phyloP scores from a whole-genome alignment of 73 alveolate genomes.

The Diophrys sp. region DNA sequence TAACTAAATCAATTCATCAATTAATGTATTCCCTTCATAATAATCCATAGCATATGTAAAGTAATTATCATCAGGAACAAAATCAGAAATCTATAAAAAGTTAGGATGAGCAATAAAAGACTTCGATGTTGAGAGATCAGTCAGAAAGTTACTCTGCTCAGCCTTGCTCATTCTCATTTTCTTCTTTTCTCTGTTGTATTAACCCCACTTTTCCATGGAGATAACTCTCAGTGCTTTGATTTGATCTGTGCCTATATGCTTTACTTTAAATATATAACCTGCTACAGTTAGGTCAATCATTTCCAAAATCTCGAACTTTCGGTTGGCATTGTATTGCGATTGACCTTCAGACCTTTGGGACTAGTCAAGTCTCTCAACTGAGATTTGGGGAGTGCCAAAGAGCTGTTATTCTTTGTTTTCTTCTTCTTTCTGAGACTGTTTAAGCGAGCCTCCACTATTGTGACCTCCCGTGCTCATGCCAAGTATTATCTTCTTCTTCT shows the following conservation, averaged over 20 bases:
- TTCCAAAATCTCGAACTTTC: background rate
- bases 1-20: background rate
- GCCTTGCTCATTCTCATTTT: background rate
- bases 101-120: background rate
- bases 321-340: background rate
- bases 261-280: background rate
- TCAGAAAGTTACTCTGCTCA: background rate
- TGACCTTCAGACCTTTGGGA: background rate
- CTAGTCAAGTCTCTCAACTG: background rate
- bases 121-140: background rate
- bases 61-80: background rate
- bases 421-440: background rate
- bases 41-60: background rate
- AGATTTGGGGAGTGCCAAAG: background rate
- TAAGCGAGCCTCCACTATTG: background rate
- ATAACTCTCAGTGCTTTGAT: background rate
- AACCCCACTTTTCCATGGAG: background rate
- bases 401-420: background rate
- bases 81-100: background rate
- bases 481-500: background rate
- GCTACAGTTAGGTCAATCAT: background rate
- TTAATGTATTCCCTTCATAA: background rate
- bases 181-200: background rate
- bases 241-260: background rate
- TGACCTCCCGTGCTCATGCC: background rate